Conservation (phyloP, 495 filamentous ascomycete species). For the Immersiella caudata region DNA sequence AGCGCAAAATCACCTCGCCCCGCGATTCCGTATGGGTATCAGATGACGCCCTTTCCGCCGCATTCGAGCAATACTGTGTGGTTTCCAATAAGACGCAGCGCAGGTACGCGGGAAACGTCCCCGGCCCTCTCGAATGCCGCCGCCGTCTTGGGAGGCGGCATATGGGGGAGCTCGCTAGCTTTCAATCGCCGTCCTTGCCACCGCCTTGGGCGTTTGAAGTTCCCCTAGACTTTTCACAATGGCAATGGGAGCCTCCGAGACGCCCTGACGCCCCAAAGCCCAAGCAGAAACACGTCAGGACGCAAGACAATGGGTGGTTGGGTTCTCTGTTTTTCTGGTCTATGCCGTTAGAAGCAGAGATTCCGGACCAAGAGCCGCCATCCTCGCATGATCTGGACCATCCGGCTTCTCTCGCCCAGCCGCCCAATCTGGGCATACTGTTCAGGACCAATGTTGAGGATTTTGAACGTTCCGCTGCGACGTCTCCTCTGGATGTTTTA, state of each 20-base stretch:
- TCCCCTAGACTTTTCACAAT: conserved; percentile 46
- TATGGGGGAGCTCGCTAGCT: conserved; percentile 48
- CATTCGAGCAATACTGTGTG: conserved; percentile 46
- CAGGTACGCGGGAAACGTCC: conserved; percentile 37
- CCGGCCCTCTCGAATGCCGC: conserved; percentile 56
- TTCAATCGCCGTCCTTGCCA: conserved; percentile 39
- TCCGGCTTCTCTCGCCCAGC: neutral
- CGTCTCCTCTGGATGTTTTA: conserved; percentile 13
- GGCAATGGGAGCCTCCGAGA: conserved; percentile 54
- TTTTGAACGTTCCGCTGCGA: conserved; percentile 11
- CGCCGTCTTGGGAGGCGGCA: conserved; percentile 55
- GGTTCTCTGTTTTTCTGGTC: conserved; percentile 4
- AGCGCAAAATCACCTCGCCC: conserved; percentile 36
- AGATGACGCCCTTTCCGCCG: conserved; percentile 42
- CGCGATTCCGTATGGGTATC: conserved; percentile 49
- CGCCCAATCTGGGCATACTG: neutral
- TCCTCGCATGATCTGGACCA: neutral
- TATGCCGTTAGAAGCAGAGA: neutral
- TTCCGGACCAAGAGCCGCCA: neutral
- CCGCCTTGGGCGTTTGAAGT: conserved; percentile 46
- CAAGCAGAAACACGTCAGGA: neutral
- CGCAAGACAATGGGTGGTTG: neutral
- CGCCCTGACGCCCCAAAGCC: neutral
- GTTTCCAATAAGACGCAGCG: conserved; percentile 28
- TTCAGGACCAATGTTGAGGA: conserved; percentile 8